Evolutionary conservation across 805 yeast species (phyloP).

Genomic region (Lachancea cidri): DNA sequence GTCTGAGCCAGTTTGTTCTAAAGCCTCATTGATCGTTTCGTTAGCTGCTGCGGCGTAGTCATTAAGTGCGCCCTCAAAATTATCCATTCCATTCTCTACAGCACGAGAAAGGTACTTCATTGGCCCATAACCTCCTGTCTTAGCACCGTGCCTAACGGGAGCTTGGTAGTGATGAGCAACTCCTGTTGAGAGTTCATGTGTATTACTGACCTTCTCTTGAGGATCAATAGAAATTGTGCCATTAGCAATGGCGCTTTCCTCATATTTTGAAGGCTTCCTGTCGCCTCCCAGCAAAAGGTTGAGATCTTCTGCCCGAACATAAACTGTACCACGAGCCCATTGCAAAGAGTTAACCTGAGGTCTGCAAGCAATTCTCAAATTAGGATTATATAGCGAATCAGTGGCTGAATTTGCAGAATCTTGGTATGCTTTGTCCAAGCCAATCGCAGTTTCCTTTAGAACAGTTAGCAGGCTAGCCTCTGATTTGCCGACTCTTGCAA

Average conservation of each 20-base stretch:
- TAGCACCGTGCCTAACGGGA: constrained; percentile 40
- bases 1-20: constrained; percentile 46
- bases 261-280: constrained; percentile 53
- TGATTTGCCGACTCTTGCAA: constrained; percentile 49
- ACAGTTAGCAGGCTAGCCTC: constrained; percentile 51
- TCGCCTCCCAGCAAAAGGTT: constrained; percentile 69
- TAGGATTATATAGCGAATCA: constrained; percentile 67
- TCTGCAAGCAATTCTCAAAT: constrained; percentile 64
- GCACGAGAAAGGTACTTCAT: constrained; percentile 37
- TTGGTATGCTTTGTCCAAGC: constrained; percentile 24
- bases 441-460: constrained; percentile 41
- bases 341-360: constrained; percentile 76
- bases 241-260: constrained; percentile 54
- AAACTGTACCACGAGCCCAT: constrained; percentile 78
- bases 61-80: constrained; percentile 49
- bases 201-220: constrained; percentile 14
- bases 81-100: constrained; percentile 48
- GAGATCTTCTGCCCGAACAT: constrained; percentile 57
- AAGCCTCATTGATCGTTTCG: constrained; percentile 47
- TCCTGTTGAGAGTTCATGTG: constrained; percentile 8
- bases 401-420: constrained; percentile 15
- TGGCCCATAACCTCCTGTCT: constrained; percentile 38
- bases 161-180: constrained; percentile 37
- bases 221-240: constrained; percentile 35
- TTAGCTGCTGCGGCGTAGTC: constrained; percentile 53